Conservation (phyloP, 768 basidiomycete genomes). For the Kwoniella shandongensis region DNA sequence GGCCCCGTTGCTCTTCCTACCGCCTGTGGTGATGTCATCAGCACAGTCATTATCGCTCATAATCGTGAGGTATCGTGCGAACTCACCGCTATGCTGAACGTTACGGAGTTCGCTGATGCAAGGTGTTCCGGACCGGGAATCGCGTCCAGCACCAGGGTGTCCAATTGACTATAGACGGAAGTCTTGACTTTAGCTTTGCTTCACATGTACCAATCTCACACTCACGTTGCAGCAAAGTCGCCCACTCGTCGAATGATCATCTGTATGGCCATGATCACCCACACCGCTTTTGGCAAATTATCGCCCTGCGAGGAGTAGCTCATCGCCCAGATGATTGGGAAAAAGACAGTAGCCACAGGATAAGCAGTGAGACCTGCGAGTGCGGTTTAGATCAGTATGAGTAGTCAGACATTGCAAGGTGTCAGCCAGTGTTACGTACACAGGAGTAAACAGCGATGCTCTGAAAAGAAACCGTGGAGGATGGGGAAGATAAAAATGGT, state of each 20-base stretch:
- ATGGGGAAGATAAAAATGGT: constrained; percentile 34
- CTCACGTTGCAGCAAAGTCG: constrained; percentile 40
- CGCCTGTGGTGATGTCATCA: constrained; percentile 10
- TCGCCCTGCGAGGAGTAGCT: constrained; percentile 17
- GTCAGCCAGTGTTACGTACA: constrained; percentile 15
- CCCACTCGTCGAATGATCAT: constrained; percentile 35
- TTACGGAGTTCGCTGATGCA: constrained; percentile 37
- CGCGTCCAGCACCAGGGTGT: constrained; percentile 31
- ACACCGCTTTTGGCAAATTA: constrained; percentile 13
- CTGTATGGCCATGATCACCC: constrained; percentile 26
- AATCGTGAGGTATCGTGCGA: not conserved
- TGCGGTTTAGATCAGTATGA: not conserved
- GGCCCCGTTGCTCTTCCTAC: constrained; percentile 33
- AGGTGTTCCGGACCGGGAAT: constrained; percentile 37
- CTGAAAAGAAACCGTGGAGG: constrained; percentile 26
- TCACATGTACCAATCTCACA: constrained; percentile 1
- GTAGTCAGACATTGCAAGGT: not conserved
- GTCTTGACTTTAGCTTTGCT: not conserved
- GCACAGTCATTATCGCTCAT: not conserved
- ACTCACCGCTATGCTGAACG: constrained; percentile 39
- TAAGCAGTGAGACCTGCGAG: constrained; percentile 31
- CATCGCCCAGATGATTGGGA: constrained; percentile 32
- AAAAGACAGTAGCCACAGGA: constrained; percentile 26
- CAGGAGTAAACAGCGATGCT: constrained; percentile 25
- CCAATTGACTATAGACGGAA: constrained; percentile 20